Percentiles rank a stretch among this genome's conserved stretches.
Conservation (phyloP, 2,329 filamentous ascomycete species). For the Dactylellina sp. region DNA sequence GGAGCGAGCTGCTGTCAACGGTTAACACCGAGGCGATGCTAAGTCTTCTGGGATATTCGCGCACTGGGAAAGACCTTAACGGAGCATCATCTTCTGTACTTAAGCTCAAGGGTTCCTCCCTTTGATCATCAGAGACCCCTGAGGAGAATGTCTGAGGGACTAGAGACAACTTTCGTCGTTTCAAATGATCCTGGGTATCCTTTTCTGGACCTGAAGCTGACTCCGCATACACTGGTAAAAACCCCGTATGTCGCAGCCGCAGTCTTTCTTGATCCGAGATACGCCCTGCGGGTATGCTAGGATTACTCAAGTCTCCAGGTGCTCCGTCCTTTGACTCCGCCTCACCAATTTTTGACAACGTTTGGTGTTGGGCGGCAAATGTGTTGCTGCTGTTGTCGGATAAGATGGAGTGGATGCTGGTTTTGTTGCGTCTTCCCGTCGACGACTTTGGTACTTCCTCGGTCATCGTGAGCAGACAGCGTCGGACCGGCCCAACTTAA, state of each 20-base stretch:
- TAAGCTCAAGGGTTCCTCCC: constrained; percentile 44
- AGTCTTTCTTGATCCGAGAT: constrained; percentile 50
- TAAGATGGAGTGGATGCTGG: constrained; percentile 51
- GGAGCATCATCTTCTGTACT: constrained; percentile 47
- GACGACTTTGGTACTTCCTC: constrained; percentile 53
- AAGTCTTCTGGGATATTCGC: constrained; percentile 54
- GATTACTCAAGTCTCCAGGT: constrained; percentile 35
- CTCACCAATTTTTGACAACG: constrained; percentile 45
- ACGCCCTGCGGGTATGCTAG: constrained; percentile 34
- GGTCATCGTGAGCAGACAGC: constrained; percentile 46
- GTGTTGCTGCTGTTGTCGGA: constrained; percentile 54
- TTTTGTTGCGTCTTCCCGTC: constrained; percentile 47
- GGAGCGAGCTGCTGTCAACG: constrained; percentile 52
- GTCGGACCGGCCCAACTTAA: constrained; percentile 53
- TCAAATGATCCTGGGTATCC: constrained; percentile 48
- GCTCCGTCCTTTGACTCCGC: constrained; percentile 10
- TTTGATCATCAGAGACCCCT: constrained; percentile 23
- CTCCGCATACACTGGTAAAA: constrained; percentile 39
- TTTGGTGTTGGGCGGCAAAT: constrained; percentile 40
- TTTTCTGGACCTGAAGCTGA: constrained; percentile 24
- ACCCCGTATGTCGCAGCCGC: constrained; percentile 36
- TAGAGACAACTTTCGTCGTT: constrained; percentile 41
- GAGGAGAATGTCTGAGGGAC: constrained; percentile 27
- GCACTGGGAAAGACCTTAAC: constrained; percentile 52
- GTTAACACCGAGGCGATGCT: constrained; percentile 56